phyloP scores from a whole-genome alignment of 139 green algal species.

The Closterium sp. region DNA sequence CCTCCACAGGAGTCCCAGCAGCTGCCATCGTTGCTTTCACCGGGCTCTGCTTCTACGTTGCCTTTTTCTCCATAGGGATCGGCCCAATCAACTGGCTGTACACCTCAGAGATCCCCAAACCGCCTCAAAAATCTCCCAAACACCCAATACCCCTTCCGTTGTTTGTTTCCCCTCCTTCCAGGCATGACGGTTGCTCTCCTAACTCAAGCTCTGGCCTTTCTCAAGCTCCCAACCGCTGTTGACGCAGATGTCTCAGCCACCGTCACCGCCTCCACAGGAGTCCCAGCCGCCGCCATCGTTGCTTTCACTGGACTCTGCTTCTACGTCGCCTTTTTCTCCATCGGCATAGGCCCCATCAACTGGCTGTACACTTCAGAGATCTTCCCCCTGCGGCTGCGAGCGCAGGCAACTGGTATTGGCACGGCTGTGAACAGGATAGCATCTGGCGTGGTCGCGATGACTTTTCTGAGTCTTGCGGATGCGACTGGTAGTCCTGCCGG shows the following conservation, averaged over 20 bases:
- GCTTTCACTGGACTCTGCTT: slow-evolving; percentile 26
- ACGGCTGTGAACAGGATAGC: slow-evolving; percentile 40
- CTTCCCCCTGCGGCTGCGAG: slow-evolving; percentile 43
- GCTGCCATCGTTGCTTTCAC: slow-evolving; percentile 23
- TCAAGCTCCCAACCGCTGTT: background rate
- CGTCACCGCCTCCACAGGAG: background rate
- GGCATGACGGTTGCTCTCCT: slow-evolving; percentile 31
- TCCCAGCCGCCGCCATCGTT: background rate
- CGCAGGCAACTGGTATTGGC: slow-evolving; percentile 27
- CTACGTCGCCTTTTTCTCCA: slow-evolving; percentile 52
- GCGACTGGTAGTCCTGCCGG: slow-evolving; percentile 24
- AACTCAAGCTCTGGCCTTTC: slow-evolving; percentile 22
- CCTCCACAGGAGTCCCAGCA: background rate
- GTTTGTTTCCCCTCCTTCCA: background rate
- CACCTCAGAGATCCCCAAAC: slow-evolving; percentile 26
- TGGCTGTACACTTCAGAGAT: slow-evolving; percentile 50
- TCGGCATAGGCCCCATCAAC: slow-evolving; percentile 47
- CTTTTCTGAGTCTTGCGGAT: slow-evolving; percentile 37
- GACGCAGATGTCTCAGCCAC: background rate
- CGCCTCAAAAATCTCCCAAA: background rate
- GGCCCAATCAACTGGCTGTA: slow-evolving; percentile 50
- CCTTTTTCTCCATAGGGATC: slow-evolving; percentile 50
- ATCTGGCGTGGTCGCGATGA: slow-evolving; percentile 45
- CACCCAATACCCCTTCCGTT: background rate
- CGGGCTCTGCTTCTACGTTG: slow-evolving; percentile 40